Conservation (phyloP, 192 early-diverging fungal species). For the Oehlia diaphana region DNA sequence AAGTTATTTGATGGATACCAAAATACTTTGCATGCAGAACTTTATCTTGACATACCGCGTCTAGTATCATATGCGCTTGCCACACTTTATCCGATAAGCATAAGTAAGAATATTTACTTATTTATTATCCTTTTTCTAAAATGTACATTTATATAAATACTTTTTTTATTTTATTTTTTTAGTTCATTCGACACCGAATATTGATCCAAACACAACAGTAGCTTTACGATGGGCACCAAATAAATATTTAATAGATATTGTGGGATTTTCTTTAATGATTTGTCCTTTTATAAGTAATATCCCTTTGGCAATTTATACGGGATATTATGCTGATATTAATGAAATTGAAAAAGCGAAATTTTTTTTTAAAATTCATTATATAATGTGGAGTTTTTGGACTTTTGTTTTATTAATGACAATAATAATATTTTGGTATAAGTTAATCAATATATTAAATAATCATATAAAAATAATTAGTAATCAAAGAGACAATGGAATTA, state of each 20-base stretch:
- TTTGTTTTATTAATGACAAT: neutral
- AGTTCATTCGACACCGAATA: conserved; percentile 8
- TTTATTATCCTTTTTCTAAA: neutral
- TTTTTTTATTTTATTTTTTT: too few relatives aligned
- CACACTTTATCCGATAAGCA: conserved; percentile 2
- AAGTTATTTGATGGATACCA: neutral
- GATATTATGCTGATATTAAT: conserved; percentile 7
- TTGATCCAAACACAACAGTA: too few relatives aligned
- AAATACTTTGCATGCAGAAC: neutral
- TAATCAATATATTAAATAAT: neutral
- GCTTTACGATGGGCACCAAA: neutral
- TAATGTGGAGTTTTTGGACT: neutral
- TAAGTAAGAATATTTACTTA: neutral
- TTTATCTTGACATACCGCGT: neutral
- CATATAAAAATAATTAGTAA: neutral
- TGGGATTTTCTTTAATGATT: neutral
- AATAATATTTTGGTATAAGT: conserved; percentile 16
- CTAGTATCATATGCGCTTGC: neutral
- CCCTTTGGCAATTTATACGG: neutral
- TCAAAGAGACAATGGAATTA: neutral
- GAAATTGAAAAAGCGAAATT: neutral
- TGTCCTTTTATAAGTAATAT: neutral
- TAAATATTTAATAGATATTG: conserved; percentile 1
- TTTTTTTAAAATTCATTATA: conserved; percentile 24
- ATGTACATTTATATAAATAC: too few relatives aligned